These are phyloP conservation scores for Medicago arabica DNA, from an alignment of 306 rosid species.

Conservation along the genomic window DNA sequence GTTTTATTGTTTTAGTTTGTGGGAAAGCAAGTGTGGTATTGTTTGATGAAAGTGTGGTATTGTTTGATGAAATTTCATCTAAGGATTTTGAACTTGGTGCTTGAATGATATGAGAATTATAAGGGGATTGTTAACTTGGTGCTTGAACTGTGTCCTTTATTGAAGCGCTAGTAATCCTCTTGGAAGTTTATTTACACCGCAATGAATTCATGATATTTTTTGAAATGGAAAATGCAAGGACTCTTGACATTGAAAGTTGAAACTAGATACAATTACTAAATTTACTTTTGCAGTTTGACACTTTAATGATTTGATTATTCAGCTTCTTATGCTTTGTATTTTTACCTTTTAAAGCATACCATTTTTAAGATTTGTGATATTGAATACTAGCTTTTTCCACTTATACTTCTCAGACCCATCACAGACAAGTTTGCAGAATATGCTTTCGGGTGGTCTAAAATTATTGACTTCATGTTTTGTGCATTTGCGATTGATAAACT, in stretches of 20 bases:
- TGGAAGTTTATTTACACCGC: neutral
- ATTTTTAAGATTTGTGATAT: neutral
- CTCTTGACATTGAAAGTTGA: neutral
- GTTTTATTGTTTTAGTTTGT: neutral
- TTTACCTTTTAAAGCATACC: neutral
- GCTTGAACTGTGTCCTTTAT: neutral
- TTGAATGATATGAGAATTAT: constrained; percentile 5
- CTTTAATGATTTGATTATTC: neutral
- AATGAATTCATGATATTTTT: neutral
- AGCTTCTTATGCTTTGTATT: neutral
- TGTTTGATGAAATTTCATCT: constrained; percentile 27
- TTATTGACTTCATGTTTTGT: neutral
- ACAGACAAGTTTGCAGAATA: neutral
- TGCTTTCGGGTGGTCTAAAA: neutral
- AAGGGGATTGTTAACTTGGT: neutral
- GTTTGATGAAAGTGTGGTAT: constrained; percentile 1
- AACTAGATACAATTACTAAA: neutral
- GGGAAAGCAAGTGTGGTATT: neutral
- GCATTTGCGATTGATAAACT: neutral
- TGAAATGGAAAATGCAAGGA: neutral
- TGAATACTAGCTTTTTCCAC: neutral
- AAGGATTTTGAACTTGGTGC: constrained; percentile 13
- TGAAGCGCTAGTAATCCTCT: neutral
- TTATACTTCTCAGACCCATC: neutral
- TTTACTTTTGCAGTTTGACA: neutral